These are phyloP conservation scores for Tulasnella sp. DNA, from an alignment of 768 basidiomycete species.

Conservation along the genomic window DNA sequence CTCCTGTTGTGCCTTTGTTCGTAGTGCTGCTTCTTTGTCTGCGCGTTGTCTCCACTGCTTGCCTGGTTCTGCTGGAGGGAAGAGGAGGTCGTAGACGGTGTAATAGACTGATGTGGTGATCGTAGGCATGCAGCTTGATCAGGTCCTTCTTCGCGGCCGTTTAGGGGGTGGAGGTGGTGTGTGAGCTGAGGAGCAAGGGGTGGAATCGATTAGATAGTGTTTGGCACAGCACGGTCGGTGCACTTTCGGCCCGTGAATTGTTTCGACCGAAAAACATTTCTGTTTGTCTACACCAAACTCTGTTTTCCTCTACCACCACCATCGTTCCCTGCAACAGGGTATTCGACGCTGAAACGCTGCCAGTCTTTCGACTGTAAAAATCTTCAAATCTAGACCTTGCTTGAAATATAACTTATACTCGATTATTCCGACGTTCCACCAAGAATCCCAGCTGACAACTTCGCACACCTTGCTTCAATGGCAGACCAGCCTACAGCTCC, in stretches of 20 bases:
- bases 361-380: background rate
- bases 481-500: background rate
- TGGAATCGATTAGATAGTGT: background rate
- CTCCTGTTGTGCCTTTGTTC: background rate
- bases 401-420: background rate
- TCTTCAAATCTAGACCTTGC: background rate
- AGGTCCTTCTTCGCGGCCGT: background rate
- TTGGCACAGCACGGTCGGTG: background rate
- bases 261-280: background rate
- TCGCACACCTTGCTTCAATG: background rate
- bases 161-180: background rate
- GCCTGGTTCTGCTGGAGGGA: background rate
- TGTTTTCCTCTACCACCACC: background rate
- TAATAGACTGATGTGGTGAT: background rate
- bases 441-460: background rate
- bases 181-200: background rate
- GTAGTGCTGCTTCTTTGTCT: background rate
- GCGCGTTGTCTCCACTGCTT: background rate
- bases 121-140: background rate
- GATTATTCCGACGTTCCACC: background rate
- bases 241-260: background rate
- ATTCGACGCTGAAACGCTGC: background rate
- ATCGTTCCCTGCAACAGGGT: background rate
- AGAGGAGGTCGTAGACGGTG: background rate
- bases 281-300: background rate